Conservation (phyloP, 768 basidiomycete species). For the Rhodotorula kratochvilovae region DNA sequence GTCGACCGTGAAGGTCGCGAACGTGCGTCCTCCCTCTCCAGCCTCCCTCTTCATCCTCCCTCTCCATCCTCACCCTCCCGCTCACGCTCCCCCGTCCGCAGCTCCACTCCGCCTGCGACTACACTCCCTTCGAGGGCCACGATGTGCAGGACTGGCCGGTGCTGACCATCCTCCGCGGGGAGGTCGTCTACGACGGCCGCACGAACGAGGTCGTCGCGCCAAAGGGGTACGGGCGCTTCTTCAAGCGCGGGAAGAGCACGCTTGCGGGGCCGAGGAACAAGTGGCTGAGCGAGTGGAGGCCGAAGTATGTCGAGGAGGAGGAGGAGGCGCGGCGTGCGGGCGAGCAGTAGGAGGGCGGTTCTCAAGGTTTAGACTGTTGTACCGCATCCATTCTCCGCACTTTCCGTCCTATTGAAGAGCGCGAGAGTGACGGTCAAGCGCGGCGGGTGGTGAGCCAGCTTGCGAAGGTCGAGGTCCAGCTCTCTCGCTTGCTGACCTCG, state of each 20-base stretch:
- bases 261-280: slow-evolving; percentile 24
- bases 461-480: no score
- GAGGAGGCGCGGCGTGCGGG: background rate
- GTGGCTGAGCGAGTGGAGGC: slow-evolving; percentile 37
- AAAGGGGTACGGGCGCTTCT: slow-evolving; percentile 23
- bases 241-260: slow-evolving; percentile 36
- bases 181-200: slow-evolving; percentile 35
- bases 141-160: slow-evolving; percentile 48
- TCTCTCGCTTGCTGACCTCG: no score
- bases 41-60: background rate
- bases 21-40: slow-evolving; percentile 39
- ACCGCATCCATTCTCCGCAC: no score
- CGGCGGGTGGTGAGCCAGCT: no score
- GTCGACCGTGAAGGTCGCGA: slow-evolving; percentile 40
- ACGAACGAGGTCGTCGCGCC: slow-evolving; percentile 17
- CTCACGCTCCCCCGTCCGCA: background rate
- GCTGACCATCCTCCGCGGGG: slow-evolving; percentile 39
- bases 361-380: no score
- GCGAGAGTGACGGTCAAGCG: no score
- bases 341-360: background rate
- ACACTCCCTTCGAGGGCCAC: slow-evolving; percentile 49
- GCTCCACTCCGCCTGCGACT: slow-evolving; percentile 43
- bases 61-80: background rate
- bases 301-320: slow-evolving; percentile 35
- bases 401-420: no score